Conservation (phyloP, 352 stramenopile genomes). For the Pythium coloratum region DNA sequence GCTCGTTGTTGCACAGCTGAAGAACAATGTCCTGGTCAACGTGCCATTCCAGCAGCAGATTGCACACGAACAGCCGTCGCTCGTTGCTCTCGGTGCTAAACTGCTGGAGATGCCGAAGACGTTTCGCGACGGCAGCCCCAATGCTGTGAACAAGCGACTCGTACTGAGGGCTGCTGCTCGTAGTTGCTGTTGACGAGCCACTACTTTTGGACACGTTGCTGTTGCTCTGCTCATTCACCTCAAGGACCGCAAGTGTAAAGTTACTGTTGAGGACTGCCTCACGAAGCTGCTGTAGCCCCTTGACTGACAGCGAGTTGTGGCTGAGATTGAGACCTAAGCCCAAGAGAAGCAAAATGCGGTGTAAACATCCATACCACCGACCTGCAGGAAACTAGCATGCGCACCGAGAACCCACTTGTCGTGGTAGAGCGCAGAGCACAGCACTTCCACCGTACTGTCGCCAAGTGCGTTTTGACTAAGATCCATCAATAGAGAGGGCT, state of each 20-base stretch:
- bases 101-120: conserved; percentile 5
- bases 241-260: conserved; percentile 44
- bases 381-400: not conserved
- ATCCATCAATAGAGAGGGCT: conserved; percentile 41
- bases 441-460: conserved; percentile 35
- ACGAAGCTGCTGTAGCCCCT: conserved; percentile 30
- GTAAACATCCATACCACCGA: not conserved
- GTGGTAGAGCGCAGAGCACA: conserved; percentile 57
- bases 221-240: conserved; percentile 32
- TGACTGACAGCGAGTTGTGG: conserved; percentile 38
- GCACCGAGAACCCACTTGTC: conserved; percentile 68
- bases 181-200: not conserved
- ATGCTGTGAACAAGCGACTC: conserved; percentile 6
- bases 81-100: conserved; percentile 11
- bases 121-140: not conserved
- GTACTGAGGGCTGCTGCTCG: not conserved
- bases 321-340: conserved; percentile 46
- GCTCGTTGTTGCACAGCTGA: conserved; percentile 39
- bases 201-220: not conserved
- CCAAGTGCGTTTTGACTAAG: conserved; percentile 48
- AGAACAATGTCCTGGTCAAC: conserved; percentile 50
- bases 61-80: conserved; percentile 39
- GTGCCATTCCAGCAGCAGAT: conserved; percentile 53
- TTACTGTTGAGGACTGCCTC: conserved; percentile 49
- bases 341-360: too few relatives aligned